Evolutionary conservation across 164 flowering plant genomes (phyloP), one percentile per base, ranked within the genome.

Genomic region (Chloranthus sessilifolius): DNA sequence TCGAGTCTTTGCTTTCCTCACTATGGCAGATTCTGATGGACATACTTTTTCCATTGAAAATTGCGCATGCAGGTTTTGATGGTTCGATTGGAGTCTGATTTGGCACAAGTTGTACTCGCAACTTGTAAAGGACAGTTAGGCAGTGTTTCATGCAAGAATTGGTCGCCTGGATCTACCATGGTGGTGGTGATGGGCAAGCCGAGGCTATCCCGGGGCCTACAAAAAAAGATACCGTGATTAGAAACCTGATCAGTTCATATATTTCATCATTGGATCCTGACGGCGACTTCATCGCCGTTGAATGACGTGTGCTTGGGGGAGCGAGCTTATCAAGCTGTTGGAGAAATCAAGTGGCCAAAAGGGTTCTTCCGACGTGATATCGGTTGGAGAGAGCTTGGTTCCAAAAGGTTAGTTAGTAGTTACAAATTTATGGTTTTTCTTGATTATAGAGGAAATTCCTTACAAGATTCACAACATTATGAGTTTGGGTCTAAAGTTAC

Each of bases 361-460:
- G 98, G 96, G 21, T 83, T 88, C 59, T 92, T 69, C 61, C 57
- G 96, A 36, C 59, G 58, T 33, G 98, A 92, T 69, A 88, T 88
- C 36, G 98, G 98, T 3, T 92, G 95, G 98, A 79, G 94, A 70
- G 91, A 96, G 26, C 85, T 92, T 47, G n/a, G n/a, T n/a, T n/a
- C n/a, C n/a, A n/a, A n/a, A n/a, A n/a, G n/a, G n/a, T n/a, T n/a
- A n/a, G n/a, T n/a, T n/a, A n/a, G n/a, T n/a, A n/a, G n/a, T n/a
- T n/a, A n/a, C n/a, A n/a, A n/a, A n/a, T n/a, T n/a, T n/a, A n/a
- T n/a, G n/a, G n/a, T n/a, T n/a, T n/a, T n/a, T n/a, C n/a, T n/a
- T n/a, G n/a, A n/a, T n/a, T n/a, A n/a, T n/a, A n/a, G n/a, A n/a
- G n/a, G n/a, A n/a, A n/a, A n/a, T n/a, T n/a, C n/a, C n/a, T n/a